Conservation (phyloP, 768 basidiomycete genomes). For the Podaxis pistillaris region DNA sequence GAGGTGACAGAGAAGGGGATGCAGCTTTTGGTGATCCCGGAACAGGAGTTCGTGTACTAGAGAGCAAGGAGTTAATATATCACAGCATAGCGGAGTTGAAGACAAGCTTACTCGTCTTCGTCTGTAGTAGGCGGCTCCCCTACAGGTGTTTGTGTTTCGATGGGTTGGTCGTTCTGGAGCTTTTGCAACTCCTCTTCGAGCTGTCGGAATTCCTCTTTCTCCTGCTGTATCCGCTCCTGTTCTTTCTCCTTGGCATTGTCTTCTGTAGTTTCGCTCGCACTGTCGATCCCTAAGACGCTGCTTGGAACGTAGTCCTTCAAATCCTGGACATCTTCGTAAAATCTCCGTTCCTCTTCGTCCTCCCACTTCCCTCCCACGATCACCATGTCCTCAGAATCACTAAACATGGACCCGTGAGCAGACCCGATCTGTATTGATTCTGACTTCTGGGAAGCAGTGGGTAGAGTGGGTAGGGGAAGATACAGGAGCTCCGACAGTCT, state of each 20-base stretch:
- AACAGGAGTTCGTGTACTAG: slow-evolving; percentile 57
- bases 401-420: slow-evolving; percentile 31
- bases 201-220: slow-evolving; percentile 70
- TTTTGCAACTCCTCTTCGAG: slow-evolving; percentile 78
- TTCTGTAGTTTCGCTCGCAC: slow-evolving; percentile 34
- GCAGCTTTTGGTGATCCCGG: slow-evolving; percentile 65
- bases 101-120: slow-evolving; percentile 42
- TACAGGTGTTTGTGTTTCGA: slow-evolving; percentile 16
- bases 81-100: not conserved
- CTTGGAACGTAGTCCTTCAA: slow-evolving; percentile 89
- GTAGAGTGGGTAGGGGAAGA: slow-evolving; percentile 78
- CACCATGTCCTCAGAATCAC: slow-evolving; percentile 56
- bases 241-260: slow-evolving; percentile 54
- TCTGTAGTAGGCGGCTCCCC: slow-evolving; percentile 29
- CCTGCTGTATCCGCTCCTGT: slow-evolving; percentile 47
- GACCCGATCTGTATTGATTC: slow-evolving; percentile 80
- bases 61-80: slow-evolving; percentile 20
- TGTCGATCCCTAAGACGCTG: slow-evolving; percentile 77
- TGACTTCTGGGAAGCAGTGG: slow-evolving; percentile 75
- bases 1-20: slow-evolving; percentile 62
- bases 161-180: slow-evolving; percentile 39
- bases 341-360: slow-evolving; percentile 93
- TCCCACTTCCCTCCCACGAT: slow-evolving; percentile 88
- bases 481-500: slow-evolving; percentile 92
- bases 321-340: slow-evolving; percentile 92